Percentiles rank a stretch among this genome's conserved stretches.
Evolutionary conservation across 371 early-diverging fungal species (phyloP).

Genomic region (Apophysomyces elegans): DNA sequence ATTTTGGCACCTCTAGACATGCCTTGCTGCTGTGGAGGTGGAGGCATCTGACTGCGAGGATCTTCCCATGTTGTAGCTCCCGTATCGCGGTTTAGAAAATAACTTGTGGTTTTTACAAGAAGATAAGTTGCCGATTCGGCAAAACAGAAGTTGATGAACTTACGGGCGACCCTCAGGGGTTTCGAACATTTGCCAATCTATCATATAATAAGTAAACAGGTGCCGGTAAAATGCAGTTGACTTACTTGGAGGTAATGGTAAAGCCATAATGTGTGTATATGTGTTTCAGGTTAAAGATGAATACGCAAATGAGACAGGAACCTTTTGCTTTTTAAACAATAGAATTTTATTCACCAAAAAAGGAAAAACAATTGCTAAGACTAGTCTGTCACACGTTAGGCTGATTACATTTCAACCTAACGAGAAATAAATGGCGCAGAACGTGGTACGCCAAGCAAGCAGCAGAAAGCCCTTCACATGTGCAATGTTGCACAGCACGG

Average conservation of each 20-base stretch:
- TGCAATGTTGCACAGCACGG: too few species aligned
- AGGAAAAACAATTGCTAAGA: neutral
- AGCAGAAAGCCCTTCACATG: too few species aligned
- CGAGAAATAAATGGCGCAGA: constrained; percentile 2
- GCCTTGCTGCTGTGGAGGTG: constrained; percentile 5
- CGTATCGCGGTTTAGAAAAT: constrained; percentile 62
- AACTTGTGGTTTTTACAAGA: constrained; percentile 13
- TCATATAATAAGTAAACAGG: neutral
- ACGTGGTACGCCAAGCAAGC: too few species aligned
- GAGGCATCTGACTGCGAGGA: constrained; percentile 27
- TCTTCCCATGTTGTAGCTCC: constrained; percentile 70
- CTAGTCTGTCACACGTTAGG: neutral
- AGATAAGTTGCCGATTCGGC: neutral
- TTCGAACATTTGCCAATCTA: constrained; percentile 9
- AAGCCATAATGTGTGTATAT: neutral
- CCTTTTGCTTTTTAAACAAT: neutral
- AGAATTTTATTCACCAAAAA: neutral
- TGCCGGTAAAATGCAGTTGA: neutral
- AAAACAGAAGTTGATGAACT: neutral
- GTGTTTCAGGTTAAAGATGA: neutral
- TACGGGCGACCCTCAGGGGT: constrained; percentile 15
- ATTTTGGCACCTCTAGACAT: constrained; percentile 49
- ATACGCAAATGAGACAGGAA: neutral
- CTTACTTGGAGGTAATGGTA: constrained; percentile 6
- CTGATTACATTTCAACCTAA: constrained; percentile 7